A percentile compares a stretch with the other conserved stretches of the same genome.
These are phyloP conservation scores for Eimeria nieschulzi DNA, from an alignment of 169 alveolate genomes.

Conservation along the genomic window DNA sequence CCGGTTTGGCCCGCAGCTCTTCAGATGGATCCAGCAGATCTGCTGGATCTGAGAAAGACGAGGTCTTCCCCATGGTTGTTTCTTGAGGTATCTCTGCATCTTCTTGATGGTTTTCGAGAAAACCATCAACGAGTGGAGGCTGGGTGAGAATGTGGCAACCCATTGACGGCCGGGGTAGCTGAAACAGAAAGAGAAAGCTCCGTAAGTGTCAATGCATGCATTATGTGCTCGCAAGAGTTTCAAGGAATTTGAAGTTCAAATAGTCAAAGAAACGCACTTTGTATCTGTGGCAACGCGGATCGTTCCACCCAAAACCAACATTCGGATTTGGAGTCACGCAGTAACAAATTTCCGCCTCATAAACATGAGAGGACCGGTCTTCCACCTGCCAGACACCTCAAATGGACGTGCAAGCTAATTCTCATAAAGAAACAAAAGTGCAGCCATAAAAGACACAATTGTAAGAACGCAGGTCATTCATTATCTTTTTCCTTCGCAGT, in stretches of 20 bases:
- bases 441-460: not conserved
- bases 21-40: not conserved
- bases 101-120: not conserved
- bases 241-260: not conserved
- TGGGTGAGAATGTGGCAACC: conserved; percentile 34
- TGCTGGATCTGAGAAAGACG: not conserved
- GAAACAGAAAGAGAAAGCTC: not conserved
- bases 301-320: conserved; percentile 81
- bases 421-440: too few species aligned
- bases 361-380: conserved; percentile 78
- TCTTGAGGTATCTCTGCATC: not conserved
- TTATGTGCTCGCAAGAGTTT: not conserved
- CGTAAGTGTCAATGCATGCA: not conserved
- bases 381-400: conserved; percentile 11
- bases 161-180: conserved; percentile 22
- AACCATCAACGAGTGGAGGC: not conserved
- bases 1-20: not conserved
- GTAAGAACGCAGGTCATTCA: too few species aligned
- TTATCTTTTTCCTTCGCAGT: too few species aligned
- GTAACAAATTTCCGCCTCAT: conserved; percentile 80
- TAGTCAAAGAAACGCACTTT: conserved; percentile 5
- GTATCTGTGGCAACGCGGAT: conserved; percentile 76
- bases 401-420: not conserved
- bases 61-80: not conserved
- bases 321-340: conserved; percentile 80